These are phyloP conservation scores for Solanum pinnatisectum DNA, from an alignment of 257 asterid genomes.

Conservation along the genomic window DNA sequence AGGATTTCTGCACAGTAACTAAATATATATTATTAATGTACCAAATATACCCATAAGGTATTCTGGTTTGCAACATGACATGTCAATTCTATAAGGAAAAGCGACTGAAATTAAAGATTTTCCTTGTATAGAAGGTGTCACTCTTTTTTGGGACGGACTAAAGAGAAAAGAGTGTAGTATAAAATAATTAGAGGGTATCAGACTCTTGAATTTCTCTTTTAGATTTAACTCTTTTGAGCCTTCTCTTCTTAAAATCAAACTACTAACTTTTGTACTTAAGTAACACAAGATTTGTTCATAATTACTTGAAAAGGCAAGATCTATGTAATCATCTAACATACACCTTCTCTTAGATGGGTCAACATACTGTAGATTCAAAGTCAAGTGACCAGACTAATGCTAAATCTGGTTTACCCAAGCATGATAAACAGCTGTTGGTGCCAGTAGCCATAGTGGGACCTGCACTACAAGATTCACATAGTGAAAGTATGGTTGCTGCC, in stretches of 20 bases:
- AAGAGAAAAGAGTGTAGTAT: neutral
- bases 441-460: slow-evolving; percentile 19
- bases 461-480: slow-evolving; percentile 11
- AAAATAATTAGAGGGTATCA: neutral
- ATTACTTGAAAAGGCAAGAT: neutral
- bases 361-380: slow-evolving; percentile 37
- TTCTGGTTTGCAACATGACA: neutral
- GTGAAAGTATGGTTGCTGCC: slow-evolving; percentile 18
- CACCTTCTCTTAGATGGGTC: slow-evolving; percentile 27
- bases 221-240: neutral
- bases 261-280: neutral
- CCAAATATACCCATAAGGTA: neutral
- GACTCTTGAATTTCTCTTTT: neutral
- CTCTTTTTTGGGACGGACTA: neutral
- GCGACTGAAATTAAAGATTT: neutral
- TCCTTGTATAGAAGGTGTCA: neutral
- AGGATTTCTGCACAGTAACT: neutral
- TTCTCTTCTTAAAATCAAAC: neutral
- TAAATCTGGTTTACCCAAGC: slow-evolving; percentile 27
- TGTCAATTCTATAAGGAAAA: neutral
- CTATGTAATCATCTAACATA: neutral
- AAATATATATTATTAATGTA: neutral
- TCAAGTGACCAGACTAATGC: slow-evolving; percentile 22
- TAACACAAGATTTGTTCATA: neutral
- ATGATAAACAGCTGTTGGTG: slow-evolving; percentile 24